These are phyloP conservation scores for Lichtheimia ornata DNA, from an alignment of 371 early-diverging fungal species.

Conservation along the genomic window DNA sequence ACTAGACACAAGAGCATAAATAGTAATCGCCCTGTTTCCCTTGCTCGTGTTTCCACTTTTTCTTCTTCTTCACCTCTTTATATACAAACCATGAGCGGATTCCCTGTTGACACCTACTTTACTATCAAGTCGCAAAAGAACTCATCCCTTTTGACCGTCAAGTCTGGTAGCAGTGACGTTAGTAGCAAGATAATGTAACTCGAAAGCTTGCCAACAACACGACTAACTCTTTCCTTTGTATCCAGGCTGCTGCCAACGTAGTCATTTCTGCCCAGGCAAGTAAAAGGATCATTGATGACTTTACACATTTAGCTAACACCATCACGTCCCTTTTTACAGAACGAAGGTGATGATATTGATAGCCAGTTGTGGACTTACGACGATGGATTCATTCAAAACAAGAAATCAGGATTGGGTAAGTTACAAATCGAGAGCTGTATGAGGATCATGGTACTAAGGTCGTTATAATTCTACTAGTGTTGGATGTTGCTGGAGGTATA, in stretches of 20 bases:
- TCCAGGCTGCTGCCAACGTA: background rate
- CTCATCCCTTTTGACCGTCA: slow-evolving; percentile 19
- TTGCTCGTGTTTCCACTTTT: background rate
- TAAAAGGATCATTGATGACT: background rate
- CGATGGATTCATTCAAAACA: slow-evolving; percentile 25
- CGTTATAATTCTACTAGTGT: slow-evolving; percentile 15
- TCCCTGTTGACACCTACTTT: slow-evolving; percentile 31
- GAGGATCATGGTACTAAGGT: background rate
- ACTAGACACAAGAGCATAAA: slow-evolving; percentile 4
- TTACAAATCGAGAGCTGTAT: background rate
- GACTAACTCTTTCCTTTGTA: background rate
- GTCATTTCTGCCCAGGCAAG: slow-evolving; percentile 11
- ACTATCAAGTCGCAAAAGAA: slow-evolving; percentile 25
- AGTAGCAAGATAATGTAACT: background rate
- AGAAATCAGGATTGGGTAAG: slow-evolving; percentile 30
- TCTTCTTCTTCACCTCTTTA: background rate
- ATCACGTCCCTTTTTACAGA: background rate
- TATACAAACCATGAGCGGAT: slow-evolving; percentile 15
- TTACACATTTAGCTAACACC: background rate
- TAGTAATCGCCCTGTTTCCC: background rate
- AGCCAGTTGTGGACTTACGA: slow-evolving; percentile 29
- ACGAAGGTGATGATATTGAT: slow-evolving; percentile 8
- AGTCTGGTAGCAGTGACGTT: slow-evolving; percentile 7
- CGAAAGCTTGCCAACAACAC: too few species aligned
- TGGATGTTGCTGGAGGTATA: slow-evolving; percentile 49